Evolutionary conservation across 345 rosid species (phyloP).

Genomic region (Lepidium africanum): DNA sequence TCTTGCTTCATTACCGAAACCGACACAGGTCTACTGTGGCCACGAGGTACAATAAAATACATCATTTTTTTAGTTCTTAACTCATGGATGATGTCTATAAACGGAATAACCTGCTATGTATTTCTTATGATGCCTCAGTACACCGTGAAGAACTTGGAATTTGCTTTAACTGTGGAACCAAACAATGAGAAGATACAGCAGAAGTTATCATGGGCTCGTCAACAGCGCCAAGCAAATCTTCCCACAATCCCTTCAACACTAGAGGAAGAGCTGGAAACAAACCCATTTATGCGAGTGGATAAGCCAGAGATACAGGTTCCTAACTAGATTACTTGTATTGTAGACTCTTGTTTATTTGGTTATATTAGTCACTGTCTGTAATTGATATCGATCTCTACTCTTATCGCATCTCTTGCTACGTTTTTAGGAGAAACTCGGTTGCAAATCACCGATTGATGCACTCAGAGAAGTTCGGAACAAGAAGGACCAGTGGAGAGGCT

Average conservation of each 20-base stretch:
- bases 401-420: not conserved
- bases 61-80: not conserved
- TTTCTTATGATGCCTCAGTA: conserved; percentile 43
- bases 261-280: conserved; percentile 74
- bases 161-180: conserved; percentile 73
- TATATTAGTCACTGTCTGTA: not conserved
- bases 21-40: conserved; percentile 82
- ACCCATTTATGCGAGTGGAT: conserved; percentile 79
- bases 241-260: conserved; percentile 89
- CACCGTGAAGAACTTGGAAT: conserved; percentile 86
- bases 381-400: not conserved
- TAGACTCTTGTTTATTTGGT: not conserved
- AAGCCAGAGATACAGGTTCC: conserved; percentile 38
- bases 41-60: conserved; percentile 58
- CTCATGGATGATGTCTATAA: not conserved
- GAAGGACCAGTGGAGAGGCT: conserved; percentile 80
- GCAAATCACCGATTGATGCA: conserved; percentile 56
- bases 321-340: not conserved
- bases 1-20: conserved; percentile 77
- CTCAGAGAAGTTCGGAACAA: conserved; percentile 50
- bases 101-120: not conserved
- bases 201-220: conserved; percentile 75
- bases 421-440: conserved; percentile 53
- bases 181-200: conserved; percentile 56
- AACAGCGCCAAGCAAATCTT: conserved; percentile 56